Base-by-base conservation (phyloP, 345 rosid species). In the Ceriops zippeliana region DNA sequence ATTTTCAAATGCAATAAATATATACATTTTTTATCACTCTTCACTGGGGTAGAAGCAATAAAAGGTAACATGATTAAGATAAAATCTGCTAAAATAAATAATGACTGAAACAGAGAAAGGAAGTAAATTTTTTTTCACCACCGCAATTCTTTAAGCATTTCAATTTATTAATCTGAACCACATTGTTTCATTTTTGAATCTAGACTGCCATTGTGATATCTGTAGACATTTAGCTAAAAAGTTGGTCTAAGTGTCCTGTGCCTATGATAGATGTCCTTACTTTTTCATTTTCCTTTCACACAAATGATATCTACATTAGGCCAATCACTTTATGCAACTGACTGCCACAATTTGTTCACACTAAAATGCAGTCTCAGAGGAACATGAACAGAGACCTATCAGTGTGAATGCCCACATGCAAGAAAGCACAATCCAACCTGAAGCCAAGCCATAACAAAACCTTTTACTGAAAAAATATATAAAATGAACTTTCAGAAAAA, bases 361-460 rank as follows among this genome's bases (percentile, higher is more conserved):
- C 22, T 58, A 37, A 58, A 58, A 67, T 57, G 52, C 38, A 57
- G 70, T 35, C 62, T 37, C 54, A 67, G 34, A 62, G 52, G 30
- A 46, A 64, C 20, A 26, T 32, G 15, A 22, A 32, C 22, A 11
- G n/a, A 53, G n/a, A 32, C 4, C 3, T 38, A 38, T 38, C 0
- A 38, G 47, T 38, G 2, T 38, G 15, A 38, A 38, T 38, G 28
- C 8, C 53, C 20, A 19, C 42, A 47, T 46, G 38, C 58, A 68
- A 11, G 42, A 58, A 58, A 26, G 24, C 1, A 2, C 56, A 57
- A 58, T 16, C n/a, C 17, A 7, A 34, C 37, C 37, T 34, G 16
- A 9, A 27, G 16, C 59, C 7, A 31, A 60, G 30, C 17, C n/a
- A 28, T 46, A 68, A 8, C 16, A 27, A 58, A 68, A n/a, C 42